These are phyloP conservation scores for Quercus mongolica DNA, from an alignment of 306 rosid genomes.

Conservation along the genomic window DNA sequence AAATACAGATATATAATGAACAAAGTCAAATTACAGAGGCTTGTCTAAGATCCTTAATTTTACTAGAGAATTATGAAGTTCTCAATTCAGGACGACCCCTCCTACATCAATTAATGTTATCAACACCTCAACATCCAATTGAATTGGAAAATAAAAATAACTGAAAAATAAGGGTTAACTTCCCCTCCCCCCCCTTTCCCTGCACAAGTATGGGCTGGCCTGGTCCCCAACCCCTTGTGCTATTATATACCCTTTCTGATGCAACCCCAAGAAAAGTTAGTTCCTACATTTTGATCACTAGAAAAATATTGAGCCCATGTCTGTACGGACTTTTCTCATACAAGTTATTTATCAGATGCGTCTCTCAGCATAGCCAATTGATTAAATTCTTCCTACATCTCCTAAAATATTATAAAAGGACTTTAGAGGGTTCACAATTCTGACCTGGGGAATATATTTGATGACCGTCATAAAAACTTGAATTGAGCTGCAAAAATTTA, in stretches of 20 bases:
- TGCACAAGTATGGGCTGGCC: no score
- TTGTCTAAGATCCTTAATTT: no score
- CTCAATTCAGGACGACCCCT: background rate
- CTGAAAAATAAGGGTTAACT: no score
- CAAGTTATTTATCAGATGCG: background rate
- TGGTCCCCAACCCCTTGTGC: background rate
- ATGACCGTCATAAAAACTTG: conserved; percentile 79
- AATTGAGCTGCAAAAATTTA: conserved; percentile 59
- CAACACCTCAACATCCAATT: background rate
- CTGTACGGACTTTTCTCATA: background rate
- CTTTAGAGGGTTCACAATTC: background rate
- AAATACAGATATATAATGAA: no score
- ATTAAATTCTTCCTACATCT: background rate
- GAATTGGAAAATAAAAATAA: no score
- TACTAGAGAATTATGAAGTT: background rate
- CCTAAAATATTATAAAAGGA: background rate
- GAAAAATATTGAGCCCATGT: background rate
- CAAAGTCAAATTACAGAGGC: no score
- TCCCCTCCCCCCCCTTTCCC: no score
- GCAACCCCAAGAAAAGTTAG: background rate
- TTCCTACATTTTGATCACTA: background rate
- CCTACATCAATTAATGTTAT: background rate
- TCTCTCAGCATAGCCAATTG: background rate
- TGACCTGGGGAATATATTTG: conserved; percentile 93
- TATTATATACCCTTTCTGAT: background rate